Percentiles rank a stretch among this genome's conserved stretches.
Conservation (phyloP, 2,329 filamentous ascomycete species). For the Botrytis aclada region DNA sequence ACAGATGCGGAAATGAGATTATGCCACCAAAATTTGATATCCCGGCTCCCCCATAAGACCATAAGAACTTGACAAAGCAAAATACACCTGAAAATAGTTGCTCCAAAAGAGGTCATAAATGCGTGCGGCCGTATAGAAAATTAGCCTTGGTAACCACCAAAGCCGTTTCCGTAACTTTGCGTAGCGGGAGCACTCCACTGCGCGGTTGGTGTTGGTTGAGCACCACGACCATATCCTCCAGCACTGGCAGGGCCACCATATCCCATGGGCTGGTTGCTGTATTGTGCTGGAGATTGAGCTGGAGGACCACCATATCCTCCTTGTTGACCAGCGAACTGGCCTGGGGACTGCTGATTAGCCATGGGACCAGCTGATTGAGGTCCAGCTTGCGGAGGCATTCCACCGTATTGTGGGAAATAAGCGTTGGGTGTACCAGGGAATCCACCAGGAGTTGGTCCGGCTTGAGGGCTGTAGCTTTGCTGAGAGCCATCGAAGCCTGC, state of each 20-base stretch:
- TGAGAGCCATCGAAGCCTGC: constrained; percentile 79
- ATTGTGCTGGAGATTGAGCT: constrained; percentile 59
- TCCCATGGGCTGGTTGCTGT: constrained; percentile 66
- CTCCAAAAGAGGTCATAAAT: constrained; percentile 19
- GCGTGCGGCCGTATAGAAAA: constrained; percentile 4
- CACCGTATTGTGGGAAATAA: constrained; percentile 94
- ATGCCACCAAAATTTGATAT: constrained; percentile 31
- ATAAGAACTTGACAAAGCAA: constrained; percentile 25
- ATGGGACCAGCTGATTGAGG: constrained; percentile 40
- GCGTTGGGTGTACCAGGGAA: constrained; percentile 75
- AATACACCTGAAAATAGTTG: constrained; percentile 23
- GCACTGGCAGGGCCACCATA: constrained; percentile 72
- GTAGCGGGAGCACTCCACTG: constrained; percentile 52
- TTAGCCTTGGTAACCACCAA: constrained; percentile 61
- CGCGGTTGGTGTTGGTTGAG: constrained; percentile 42
- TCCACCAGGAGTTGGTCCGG: constrained; percentile 62
- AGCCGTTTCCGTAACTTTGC: constrained; percentile 61
- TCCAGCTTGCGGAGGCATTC: constrained; percentile 47
- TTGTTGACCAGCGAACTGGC: constrained; percentile 60
- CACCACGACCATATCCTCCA: constrained; percentile 79
- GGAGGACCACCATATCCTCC: constrained; percentile 62
- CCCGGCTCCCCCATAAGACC: constrained; percentile 26
- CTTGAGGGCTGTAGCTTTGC: constrained; percentile 68
- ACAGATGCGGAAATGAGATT: constrained; percentile 30
- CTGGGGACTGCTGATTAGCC: constrained; percentile 41